Evolutionary conservation across 139 green algal species (phyloP).

Genomic region (Chlorella sorokiniana): DNA sequence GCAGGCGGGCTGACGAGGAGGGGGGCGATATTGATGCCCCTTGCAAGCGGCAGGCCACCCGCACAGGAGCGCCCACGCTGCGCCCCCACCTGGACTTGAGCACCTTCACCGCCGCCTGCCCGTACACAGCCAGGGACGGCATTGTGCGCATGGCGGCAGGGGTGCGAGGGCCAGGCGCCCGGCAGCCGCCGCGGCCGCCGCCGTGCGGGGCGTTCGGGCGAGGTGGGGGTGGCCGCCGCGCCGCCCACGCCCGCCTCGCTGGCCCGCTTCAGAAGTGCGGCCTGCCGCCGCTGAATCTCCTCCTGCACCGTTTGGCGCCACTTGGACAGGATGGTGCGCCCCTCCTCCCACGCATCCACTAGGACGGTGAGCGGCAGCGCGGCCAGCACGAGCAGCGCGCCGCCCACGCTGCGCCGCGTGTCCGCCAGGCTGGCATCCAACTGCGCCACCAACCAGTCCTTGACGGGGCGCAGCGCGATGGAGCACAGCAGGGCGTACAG

Average conservation of each 20-base stretch:
- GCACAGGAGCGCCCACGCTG: neutral
- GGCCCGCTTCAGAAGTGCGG: neutral
- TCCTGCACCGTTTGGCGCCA: slow-evolving; percentile 42
- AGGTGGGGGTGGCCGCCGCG: neutral
- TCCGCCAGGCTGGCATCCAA: slow-evolving; percentile 30
- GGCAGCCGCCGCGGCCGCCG: neutral
- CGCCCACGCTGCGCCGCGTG: slow-evolving; percentile 4
- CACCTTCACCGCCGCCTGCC: slow-evolving; percentile 24
- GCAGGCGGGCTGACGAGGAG: neutral
- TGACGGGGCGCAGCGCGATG: slow-evolving; percentile 60
- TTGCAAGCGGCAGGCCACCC: too few species aligned
- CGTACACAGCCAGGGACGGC: slow-evolving; percentile 39
- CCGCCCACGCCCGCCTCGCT: neutral
- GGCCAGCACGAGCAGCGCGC: slow-evolving; percentile 27
- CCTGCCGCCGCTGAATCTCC: slow-evolving; percentile 16
- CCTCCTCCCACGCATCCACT: slow-evolving; percentile 27
- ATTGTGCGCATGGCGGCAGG: slow-evolving; percentile 12
- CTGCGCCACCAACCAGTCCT: slow-evolving; percentile 50
- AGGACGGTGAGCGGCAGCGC: slow-evolving; percentile 35
- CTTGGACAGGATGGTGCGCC: slow-evolving; percentile 19
- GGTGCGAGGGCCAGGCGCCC: neutral
- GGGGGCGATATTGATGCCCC: neutral
- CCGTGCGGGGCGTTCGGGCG: slow-evolving; percentile 16
- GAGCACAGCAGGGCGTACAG: slow-evolving; percentile 62
- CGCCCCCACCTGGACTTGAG: slow-evolving; percentile 21